These are phyloP conservation scores for Kluyveromyces sp. DNA, from an alignment of 1,139 yeast species.

Conservation along the genomic window DNA sequence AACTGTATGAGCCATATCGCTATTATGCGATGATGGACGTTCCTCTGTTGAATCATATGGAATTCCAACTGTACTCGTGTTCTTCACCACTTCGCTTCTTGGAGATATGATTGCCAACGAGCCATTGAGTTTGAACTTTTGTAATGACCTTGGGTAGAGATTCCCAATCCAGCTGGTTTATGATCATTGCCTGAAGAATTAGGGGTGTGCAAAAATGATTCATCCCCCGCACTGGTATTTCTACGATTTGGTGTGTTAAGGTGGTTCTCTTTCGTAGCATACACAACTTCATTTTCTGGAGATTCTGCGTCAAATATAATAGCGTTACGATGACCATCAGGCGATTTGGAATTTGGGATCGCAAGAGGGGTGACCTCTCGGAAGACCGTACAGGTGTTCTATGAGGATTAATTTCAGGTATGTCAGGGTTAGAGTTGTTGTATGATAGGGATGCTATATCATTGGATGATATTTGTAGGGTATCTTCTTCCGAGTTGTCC, in stretches of 20 bases:
- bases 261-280: neutral
- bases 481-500: constrained; percentile 15
- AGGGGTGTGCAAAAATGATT: constrained; percentile 6
- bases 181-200: neutral
- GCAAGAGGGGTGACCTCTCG: neutral
- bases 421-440: neutral
- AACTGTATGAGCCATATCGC: neutral
- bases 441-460: neutral
- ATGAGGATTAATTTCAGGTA: neutral
- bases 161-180: constrained; percentile 4
- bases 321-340: constrained; percentile 8
- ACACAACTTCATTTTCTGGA: constrained; percentile 7
- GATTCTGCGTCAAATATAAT: constrained; percentile 9
- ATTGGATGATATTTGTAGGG: neutral
- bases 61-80: neutral
- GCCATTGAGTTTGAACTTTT: constrained; percentile 1
- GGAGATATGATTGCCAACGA: constrained; percentile 1
- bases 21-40: neutral
- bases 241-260: constrained; percentile 5
- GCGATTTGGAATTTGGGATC: constrained; percentile 3
- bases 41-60: constrained; percentile 1
- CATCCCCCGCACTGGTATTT: neutral
- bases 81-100: neutral
- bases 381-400: neutral
- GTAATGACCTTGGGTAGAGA: constrained; percentile 1